These are phyloP conservation scores for Trichophyton simii DNA, from an alignment of 2,329 filamentous ascomycete species.

Conservation along the genomic window DNA sequence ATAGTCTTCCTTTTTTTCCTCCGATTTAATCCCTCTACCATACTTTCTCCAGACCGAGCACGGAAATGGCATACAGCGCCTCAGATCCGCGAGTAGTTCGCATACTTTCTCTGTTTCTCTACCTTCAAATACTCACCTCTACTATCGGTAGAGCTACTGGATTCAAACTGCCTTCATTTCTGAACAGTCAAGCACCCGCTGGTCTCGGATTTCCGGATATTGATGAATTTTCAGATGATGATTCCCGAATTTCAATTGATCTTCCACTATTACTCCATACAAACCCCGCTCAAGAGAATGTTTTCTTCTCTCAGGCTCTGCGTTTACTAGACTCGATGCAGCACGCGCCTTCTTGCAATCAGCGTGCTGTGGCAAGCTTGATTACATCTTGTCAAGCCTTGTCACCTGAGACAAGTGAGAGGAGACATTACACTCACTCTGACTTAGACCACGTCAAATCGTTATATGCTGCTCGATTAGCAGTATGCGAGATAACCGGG, in stretches of 20 bases:
- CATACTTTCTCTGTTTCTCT: not conserved
- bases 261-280: constrained; percentile 20
- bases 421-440: constrained; percentile 18
- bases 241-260: constrained; percentile 16
- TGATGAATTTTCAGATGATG: not conserved
- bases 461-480: constrained; percentile 49
- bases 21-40: no score
- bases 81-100: not conserved
- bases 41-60: not conserved
- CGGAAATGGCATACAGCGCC: not conserved
- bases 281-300: constrained; percentile 19
- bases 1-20: not conserved
- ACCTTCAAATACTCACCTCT: not conserved
- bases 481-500: constrained; percentile 49
- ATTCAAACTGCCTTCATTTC: constrained; percentile 9
- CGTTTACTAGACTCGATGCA: constrained; percentile 35
- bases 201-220: not conserved
- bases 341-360: constrained; percentile 39
- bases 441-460: constrained; percentile 38
- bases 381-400: constrained; percentile 43
- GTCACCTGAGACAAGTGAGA: constrained; percentile 22
- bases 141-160: not conserved
- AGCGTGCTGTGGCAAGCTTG: constrained; percentile 40
- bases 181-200: constrained; percentile 8
- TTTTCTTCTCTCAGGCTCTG: constrained; percentile 32